A percentile compares a stretch with the other conserved stretches of the same genome.
Conservation (phyloP, 495 filamentous ascomycete genomes). For the Penicillium turbatum region DNA sequence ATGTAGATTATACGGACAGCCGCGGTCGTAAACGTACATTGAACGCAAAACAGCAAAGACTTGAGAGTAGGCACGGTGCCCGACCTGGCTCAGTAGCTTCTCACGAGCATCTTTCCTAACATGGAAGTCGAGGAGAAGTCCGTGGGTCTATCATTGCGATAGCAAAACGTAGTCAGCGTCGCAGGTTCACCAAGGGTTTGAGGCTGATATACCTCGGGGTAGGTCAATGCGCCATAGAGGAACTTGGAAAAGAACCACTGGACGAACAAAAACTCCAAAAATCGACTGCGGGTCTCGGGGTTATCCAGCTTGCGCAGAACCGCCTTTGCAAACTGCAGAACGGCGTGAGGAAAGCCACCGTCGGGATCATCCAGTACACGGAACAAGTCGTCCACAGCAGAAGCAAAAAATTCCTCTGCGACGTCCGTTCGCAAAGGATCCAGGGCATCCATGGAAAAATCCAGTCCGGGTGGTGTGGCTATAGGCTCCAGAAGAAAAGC, state of each 20-base stretch:
- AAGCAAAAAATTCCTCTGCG: conserved; percentile 85
- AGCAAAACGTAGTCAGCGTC: conserved; percentile 8
- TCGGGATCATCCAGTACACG: conserved; percentile 72
- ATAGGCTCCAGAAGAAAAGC: conserved; percentile 82
- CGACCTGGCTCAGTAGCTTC: conserved; percentile 81
- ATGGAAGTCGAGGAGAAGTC: conserved; percentile 85
- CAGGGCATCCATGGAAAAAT: conserved; percentile 43
- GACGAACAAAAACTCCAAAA: conserved; percentile 73
- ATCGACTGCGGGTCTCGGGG: conserved; percentile 63
- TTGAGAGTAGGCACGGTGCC: conserved; percentile 68
- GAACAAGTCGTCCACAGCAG: conserved; percentile 77
- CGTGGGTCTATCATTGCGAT: conserved; percentile 56
- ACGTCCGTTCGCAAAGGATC: conserved; percentile 72
- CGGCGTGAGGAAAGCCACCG: conserved; percentile 79
- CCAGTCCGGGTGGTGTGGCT: conserved; percentile 48
- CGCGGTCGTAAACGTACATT: conserved; percentile 35
- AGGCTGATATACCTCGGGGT: conserved; percentile 72
- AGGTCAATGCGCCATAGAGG: conserved; percentile 76
- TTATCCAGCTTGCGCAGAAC: conserved; percentile 72
- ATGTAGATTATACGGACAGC: not conserved
- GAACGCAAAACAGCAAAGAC: conserved; percentile 52
- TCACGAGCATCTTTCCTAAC: conserved; percentile 86
- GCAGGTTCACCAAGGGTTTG: not conserved
- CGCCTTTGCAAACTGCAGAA: conserved; percentile 75
- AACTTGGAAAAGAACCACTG: conserved; percentile 92